These are phyloP conservation scores for Echria macrotheca DNA, from an alignment of 495 filamentous ascomycete species.

Conservation along the genomic window DNA sequence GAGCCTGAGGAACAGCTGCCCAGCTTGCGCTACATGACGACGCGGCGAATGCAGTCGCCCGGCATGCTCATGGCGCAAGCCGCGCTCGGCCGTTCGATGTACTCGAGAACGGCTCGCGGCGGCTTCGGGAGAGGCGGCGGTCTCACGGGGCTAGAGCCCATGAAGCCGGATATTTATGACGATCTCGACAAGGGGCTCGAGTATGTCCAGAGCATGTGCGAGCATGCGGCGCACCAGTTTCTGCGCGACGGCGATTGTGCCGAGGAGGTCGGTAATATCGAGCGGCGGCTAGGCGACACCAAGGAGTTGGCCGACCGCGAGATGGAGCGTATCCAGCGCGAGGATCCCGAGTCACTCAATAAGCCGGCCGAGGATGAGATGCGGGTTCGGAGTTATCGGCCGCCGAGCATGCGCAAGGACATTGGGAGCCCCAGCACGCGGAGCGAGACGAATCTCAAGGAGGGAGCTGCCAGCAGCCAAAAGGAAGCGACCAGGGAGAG, in stretches of 20 bases:
- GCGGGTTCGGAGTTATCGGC: conserved; percentile 23
- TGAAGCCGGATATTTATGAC: conserved; percentile 53
- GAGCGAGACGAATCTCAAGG: conserved; percentile 11
- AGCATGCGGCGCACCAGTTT: conserved; percentile 81
- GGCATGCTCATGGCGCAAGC: conserved; percentile 11
- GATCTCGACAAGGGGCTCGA: conserved; percentile 71
- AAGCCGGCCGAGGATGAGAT: conserved; percentile 20
- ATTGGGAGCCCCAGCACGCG: conserved; percentile 5
- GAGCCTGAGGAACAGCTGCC: conserved; percentile 11
- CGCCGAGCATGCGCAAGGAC: conserved; percentile 28
- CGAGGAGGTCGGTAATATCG: conserved; percentile 64
- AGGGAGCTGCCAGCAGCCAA: neutral
- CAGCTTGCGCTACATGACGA: conserved; percentile 27
- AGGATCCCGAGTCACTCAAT: conserved; percentile 27
- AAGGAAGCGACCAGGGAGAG: neutral
- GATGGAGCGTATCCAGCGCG: conserved; percentile 46
- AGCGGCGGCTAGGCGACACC: conserved; percentile 52
- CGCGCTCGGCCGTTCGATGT: conserved; percentile 11
- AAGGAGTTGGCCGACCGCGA: conserved; percentile 54
- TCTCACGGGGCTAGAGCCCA: neutral
- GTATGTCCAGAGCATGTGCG: conserved; percentile 71
- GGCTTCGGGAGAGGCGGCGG: neutral
- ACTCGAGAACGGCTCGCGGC: conserved; percentile 13
- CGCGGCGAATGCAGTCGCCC: conserved; percentile 22
- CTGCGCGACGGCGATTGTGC: conserved; percentile 76